Base-by-base conservation (phyloP, 257 asterid species). In the Plantago major region DNA sequence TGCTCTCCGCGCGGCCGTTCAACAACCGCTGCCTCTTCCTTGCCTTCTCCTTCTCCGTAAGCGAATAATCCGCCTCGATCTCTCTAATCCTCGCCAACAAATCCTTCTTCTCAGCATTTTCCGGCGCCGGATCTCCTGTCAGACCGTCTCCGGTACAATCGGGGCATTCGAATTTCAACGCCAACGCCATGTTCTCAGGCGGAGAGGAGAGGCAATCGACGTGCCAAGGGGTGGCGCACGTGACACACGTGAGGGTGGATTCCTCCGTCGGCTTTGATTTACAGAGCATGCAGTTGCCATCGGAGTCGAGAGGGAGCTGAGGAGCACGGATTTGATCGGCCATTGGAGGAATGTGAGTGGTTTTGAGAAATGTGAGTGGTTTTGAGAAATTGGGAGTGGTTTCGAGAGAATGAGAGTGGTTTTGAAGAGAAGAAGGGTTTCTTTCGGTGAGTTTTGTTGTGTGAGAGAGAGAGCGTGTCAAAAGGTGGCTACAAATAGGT, bases 141-240 rank as follows among this genome's bases (percentile, higher is more conserved):
- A 80, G 19, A 0, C 88, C 95, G 11, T 55, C 82, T 2, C 95
- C 95, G 51, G 88, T 67, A 68, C 97, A 89, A 58, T 87, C 94
- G 6, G 97, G 95, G 42, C 97, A 90, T 55, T 64, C 78, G 55
- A 79, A 90, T 13, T 58, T 56, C 64, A 61, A 6, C 6, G 70
- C 67, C 8, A 72, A 71, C 4, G 63, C 70, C 71, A 79, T 62
- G 40, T 80, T 71, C 1, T 67, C 76, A 1, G 84, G 86, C 12
- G 43, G 14, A 11, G 15, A 71, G 9, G 67, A 37, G 26, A 90
- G 75, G 73, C 97, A 90, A 2, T 22, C 42, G 64, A 81, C 80
- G 78, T 90, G 97, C 97, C 97, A 90, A 0, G 95, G 84, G n/a
- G 95, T 83, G 19, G 71, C 77, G 71, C 97, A 90, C 64, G 85